Percentiles rank a stretch among this genome's conserved stretches.
Conservation (phyloP, 345 rosid genomes). For the Salix exigua region DNA sequence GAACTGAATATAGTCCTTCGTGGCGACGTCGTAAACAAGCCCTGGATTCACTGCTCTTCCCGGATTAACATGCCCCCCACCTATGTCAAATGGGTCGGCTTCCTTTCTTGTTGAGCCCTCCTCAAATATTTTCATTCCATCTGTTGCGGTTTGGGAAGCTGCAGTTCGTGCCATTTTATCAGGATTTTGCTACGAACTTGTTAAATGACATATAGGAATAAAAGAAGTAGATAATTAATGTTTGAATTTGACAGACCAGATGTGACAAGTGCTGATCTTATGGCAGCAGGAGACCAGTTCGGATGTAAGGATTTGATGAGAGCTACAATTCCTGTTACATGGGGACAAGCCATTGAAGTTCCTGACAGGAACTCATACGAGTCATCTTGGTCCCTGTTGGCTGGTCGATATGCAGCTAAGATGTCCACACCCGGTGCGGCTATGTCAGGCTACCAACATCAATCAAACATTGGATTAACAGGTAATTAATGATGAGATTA, state of each 20-base stretch:
- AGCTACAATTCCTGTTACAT: slow-evolving; percentile 51
- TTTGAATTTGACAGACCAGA: slow-evolving; percentile 18
- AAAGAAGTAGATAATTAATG: not conserved
- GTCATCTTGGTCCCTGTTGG: slow-evolving; percentile 6
- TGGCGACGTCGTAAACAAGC: slow-evolving; percentile 35
- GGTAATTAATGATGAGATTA: not conserved
- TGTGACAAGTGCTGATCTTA: slow-evolving; percentile 54
- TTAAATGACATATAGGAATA: too few relatives aligned
- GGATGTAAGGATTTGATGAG: slow-evolving; percentile 46
- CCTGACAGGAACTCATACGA: slow-evolving; percentile 39
- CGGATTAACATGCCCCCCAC: slow-evolving; percentile 42
- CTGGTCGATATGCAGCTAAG: slow-evolving; percentile 32
- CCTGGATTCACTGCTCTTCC: slow-evolving; percentile 40
- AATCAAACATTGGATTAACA: not conserved
- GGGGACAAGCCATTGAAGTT: slow-evolving; percentile 60
- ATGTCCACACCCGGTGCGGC: slow-evolving; percentile 40
- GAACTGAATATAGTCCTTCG: slow-evolving; percentile 32
- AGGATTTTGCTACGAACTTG: too few relatives aligned
- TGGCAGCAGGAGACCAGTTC: slow-evolving; percentile 54
- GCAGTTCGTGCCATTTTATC: slow-evolving; percentile 3
- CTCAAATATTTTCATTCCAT: slow-evolving; percentile 36
- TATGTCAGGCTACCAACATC: slow-evolving; percentile 31
- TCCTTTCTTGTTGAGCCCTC: slow-evolving; percentile 44
- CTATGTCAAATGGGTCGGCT: slow-evolving; percentile 46
- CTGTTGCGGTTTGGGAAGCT: slow-evolving; percentile 47